Percentiles rank a stretch among this genome's conserved stretches.
Conservation (phyloP, 352 stramenopile genomes). For the Phytophthora hibernalis region DNA sequence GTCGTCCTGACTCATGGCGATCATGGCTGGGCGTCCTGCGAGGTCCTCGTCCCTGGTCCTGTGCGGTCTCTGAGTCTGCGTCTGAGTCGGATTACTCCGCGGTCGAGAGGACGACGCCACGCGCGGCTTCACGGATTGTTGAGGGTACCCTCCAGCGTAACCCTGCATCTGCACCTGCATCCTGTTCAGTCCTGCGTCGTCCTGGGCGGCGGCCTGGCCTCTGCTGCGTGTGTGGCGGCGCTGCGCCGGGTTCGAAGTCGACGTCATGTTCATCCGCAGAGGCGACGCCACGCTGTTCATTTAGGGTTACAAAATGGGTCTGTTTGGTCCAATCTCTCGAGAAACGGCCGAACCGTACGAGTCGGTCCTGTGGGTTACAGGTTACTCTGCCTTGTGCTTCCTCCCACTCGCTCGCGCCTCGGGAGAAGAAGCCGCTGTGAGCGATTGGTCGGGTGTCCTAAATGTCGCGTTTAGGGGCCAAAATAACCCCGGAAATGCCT, state of each 20-base stretch:
- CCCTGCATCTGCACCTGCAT: constrained; percentile 42
- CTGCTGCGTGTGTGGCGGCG: constrained; percentile 22
- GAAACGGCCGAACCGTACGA: too few species aligned
- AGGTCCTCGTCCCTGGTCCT: constrained; percentile 23
- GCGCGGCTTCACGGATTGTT: constrained; percentile 24
- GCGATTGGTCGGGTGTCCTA: constrained; percentile 17
- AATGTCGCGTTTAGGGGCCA: constrained; percentile 28
- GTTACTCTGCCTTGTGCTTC: constrained; percentile 12
- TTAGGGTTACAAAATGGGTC: constrained; percentile 4
- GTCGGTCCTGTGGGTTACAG: too few species aligned
- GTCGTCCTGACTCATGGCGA: constrained; percentile 39
- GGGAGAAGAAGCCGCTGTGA: constrained; percentile 40
- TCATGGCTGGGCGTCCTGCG: constrained; percentile 39
- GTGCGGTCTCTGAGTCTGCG: not conserved
- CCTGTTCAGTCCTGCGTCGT: constrained; percentile 30
- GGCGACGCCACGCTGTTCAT: constrained; percentile 50
- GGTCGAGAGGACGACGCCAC: constrained; percentile 1
- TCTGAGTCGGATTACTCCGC: constrained; percentile 18
- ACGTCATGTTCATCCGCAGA: constrained; percentile 48
- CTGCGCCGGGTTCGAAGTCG: constrained; percentile 20
- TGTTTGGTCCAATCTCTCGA: not conserved
- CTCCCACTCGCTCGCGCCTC: constrained; percentile 26
- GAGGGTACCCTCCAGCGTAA: constrained; percentile 21
- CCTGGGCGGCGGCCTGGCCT: constrained; percentile 8
- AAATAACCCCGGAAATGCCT: not conserved